A percentile compares a stretch with the other conserved stretches of the same genome.
phyloP scores from a whole-genome alignment of 768 basidiomycete genomes.

The Leccinum imitatum region DNA sequence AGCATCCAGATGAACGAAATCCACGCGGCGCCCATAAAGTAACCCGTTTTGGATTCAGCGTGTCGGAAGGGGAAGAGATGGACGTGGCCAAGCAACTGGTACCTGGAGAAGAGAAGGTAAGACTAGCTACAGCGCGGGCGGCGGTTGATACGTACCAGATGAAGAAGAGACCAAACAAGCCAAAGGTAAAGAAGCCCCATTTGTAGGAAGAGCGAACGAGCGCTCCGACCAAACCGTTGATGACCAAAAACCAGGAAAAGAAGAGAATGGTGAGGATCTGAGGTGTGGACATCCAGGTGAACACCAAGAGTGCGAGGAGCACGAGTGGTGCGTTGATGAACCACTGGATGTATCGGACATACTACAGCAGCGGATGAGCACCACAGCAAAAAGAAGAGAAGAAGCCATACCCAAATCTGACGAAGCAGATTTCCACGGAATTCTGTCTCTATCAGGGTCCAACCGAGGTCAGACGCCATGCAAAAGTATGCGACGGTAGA shows the following conservation, averaged over 20 bases:
- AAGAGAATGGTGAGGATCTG: slow-evolving; percentile 41
- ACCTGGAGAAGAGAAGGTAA: slow-evolving; percentile 21
- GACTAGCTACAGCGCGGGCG: neutral
- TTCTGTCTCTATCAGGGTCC: slow-evolving; percentile 40
- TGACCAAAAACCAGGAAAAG: slow-evolving; percentile 46
- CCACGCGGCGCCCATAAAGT: slow-evolving; percentile 38
- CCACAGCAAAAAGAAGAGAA: accelerated
- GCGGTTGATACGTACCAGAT: slow-evolving; percentile 41
- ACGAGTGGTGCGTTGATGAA: slow-evolving; percentile 55
- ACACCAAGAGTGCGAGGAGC: slow-evolving; percentile 45
- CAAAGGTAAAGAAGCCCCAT: slow-evolving; percentile 52
- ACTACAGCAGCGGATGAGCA: slow-evolving; percentile 30
- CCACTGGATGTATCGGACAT: slow-evolving; percentile 55
- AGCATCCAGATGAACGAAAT: slow-evolving; percentile 55
- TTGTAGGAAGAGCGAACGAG: slow-evolving; percentile 53
- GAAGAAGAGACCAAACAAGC: slow-evolving; percentile 45
- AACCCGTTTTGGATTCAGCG: slow-evolving; percentile 25
- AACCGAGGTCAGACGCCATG: slow-evolving; percentile 57
- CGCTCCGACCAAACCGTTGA: slow-evolving; percentile 48
- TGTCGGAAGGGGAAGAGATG: slow-evolving; percentile 28
- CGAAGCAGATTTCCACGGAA: slow-evolving; percentile 35
- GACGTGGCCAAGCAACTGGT: slow-evolving; percentile 29
- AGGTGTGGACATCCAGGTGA: slow-evolving; percentile 47
- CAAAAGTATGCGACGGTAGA: slow-evolving; percentile 48
- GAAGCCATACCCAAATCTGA: slow-evolving; percentile 42